phyloP scores from a whole-genome alignment of 805 yeast species.

The Kluyveromyces nonfermentans region DNA sequence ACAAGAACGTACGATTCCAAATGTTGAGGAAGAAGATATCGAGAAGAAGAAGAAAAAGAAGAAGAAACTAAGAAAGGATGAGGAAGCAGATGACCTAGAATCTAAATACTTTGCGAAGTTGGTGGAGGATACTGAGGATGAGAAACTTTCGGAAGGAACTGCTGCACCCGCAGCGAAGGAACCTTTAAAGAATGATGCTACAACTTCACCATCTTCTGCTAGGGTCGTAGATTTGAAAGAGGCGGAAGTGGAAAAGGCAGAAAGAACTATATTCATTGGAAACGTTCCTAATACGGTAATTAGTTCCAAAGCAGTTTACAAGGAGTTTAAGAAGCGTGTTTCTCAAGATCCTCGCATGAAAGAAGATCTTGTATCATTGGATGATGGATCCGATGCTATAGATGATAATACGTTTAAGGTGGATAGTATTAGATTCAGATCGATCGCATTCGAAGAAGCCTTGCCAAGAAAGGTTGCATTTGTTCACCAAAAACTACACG shows the following conservation, averaged over 20 bases:
- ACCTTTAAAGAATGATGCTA: constrained; percentile 18
- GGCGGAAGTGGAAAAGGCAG: constrained; percentile 72
- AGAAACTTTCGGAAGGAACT: constrained; percentile 7
- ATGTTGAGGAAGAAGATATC: constrained; percentile 12
- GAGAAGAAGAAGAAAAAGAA: constrained; percentile 21
- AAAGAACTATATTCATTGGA: constrained; percentile 80
- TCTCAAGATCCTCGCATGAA: constrained; percentile 5
- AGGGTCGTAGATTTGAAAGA: constrained; percentile 48
- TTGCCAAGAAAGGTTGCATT: constrained; percentile 90
- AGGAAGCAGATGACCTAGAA: constrained; percentile 35
- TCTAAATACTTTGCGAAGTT: constrained; percentile 43
- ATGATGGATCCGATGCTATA: constrained; percentile 8
- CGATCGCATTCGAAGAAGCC: constrained; percentile 79
- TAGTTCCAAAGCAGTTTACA: constrained; percentile 50
- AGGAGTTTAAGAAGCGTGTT: constrained; percentile 59
- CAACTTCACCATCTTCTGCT: constrained; percentile 30
- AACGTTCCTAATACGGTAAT: constrained; percentile 63
- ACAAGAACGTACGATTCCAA: constrained; percentile 13
- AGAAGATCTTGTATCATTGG: constrained; percentile 6
- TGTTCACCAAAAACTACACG: constrained; percentile 67
- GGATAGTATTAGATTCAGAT: constrained; percentile 80
- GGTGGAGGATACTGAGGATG: constrained; percentile 27
- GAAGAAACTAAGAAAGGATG: constrained; percentile 13
- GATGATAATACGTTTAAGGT: constrained; percentile 32
- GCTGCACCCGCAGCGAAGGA: constrained; percentile 8